These are phyloP conservation scores for Silene noctiflora DNA, from an alignment of 179 eudicot genomes.

Conservation along the genomic window DNA sequence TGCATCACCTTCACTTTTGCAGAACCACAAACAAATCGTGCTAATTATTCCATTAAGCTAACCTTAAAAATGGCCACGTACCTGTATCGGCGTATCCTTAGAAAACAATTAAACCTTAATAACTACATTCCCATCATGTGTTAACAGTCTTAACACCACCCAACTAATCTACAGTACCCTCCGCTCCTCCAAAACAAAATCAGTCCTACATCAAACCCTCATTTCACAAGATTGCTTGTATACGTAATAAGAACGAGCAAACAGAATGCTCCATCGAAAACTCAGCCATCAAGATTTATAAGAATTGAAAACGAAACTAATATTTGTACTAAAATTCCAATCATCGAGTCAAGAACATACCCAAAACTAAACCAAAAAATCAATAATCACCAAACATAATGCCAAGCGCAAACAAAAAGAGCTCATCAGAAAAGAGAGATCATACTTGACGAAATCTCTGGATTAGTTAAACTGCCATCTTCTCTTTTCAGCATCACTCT, in stretches of 20 bases:
- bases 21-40: too few species aligned
- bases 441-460: conserved; percentile 78
- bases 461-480: conserved; percentile 67
- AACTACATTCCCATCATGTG: neutral
- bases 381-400: neutral
- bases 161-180: neutral
- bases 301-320: neutral
- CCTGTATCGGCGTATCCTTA: too few species aligned
- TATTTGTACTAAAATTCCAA: neutral
- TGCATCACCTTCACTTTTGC: too few species aligned
- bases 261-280: neutral
- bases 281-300: neutral
- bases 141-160: neutral
- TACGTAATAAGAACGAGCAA: neutral
- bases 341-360: neutral
- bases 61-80: too few species aligned
- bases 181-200: neutral
- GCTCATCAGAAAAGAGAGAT: neutral
- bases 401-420: neutral
- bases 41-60: too few species aligned
- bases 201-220: neutral
- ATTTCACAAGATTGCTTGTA: neutral
- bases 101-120: neutral
- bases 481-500: conserved; percentile 73
- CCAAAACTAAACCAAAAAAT: neutral